Evolutionary conservation across 2,329 filamentous ascomycete genomes (phyloP).

Genomic region (Botrytis medusae): DNA sequence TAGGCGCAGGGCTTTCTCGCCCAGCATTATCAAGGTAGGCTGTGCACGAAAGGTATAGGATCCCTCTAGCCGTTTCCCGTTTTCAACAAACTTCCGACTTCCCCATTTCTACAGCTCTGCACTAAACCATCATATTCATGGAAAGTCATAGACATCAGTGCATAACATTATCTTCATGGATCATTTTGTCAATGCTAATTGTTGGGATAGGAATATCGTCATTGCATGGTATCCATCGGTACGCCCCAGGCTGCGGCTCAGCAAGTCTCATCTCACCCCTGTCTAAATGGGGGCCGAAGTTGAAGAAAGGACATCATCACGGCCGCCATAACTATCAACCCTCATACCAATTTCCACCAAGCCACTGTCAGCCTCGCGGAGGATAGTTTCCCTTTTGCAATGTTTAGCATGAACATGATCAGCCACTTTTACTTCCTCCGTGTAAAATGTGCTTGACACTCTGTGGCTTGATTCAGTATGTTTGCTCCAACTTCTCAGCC

Average conservation of each 20-base stretch:
- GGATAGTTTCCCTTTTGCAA: not conserved
- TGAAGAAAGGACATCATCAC: constrained; percentile 2
- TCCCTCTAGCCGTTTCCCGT: not conserved
- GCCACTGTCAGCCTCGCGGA: constrained; percentile 20
- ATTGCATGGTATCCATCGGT: not conserved
- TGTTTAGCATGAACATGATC: not conserved
- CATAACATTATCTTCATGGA: not conserved
- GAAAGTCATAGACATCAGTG: not conserved
- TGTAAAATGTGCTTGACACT: not conserved
- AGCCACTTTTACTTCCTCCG: not conserved
- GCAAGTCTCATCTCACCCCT: constrained; percentile 3
- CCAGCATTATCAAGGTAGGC: not conserved
- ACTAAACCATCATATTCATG: not conserved
- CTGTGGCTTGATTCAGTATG: not conserved
- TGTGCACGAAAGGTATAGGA: not conserved
- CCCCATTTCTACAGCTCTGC: not conserved
- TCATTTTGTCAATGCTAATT: not conserved
- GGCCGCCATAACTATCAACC: not conserved
- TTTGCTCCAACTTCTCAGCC: not conserved
- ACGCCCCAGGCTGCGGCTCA: constrained; percentile 12
- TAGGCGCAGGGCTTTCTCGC: not conserved
- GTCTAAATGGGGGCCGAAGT: constrained; percentile 14
- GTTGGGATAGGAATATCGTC: not conserved
- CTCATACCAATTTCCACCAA: not conserved
- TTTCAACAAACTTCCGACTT: not conserved